Evolutionary conservation across 2,329 filamentous ascomycete species (phyloP), one percentile per base, ranked within the genome.

Genomic region (Alternaria ventricosa): DNA sequence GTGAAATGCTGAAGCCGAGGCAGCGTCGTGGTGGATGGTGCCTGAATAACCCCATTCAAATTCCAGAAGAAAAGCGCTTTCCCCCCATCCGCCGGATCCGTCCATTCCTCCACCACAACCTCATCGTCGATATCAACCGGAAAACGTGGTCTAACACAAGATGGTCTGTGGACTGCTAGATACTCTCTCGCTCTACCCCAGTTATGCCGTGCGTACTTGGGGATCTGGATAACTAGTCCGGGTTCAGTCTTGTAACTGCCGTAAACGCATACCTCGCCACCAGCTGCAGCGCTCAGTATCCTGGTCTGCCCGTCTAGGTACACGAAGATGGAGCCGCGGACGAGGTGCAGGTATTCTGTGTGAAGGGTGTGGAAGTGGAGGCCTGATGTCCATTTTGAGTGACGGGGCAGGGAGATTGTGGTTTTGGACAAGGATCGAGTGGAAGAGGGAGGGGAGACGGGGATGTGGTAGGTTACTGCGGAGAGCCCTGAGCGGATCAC

Each of bases 1-100:
- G 56, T 60, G 10, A 59, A 1, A 7, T 18, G 20, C 20, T 68
- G 7, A 43, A 9, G n/a, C 11, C 18, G 22, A 8, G 54, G 27
- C 22, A 45, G 36, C 1, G n/a, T 44, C 12, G 13, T 4, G 3
- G 49, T 57, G 5, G 60, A 43, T 5, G 50, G 36, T 27, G 22
- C 18, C 5, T 54, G 55, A 18, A 69, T 55, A 6, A 84, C 67
- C 0, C 81, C 81, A 45, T 86, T 85, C 25, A 86, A 60, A 55
- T 85, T 85, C 76, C 83, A 82, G 65, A 86, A 86, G 71, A 86
- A 86, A 0, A 84, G 63, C 3, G 81, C 77, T 69, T 86, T 86
- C 11, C 77, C 68, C 0, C 82, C 79, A 56, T 86, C 84, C 6
- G 60, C 71, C 0, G 84, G 84, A 15, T 82, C 80, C 0, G 84